These are phyloP conservation scores for Mucor mucedo DNA, from an alignment of 371 early-diverging fungal species.

Conservation along the genomic window DNA sequence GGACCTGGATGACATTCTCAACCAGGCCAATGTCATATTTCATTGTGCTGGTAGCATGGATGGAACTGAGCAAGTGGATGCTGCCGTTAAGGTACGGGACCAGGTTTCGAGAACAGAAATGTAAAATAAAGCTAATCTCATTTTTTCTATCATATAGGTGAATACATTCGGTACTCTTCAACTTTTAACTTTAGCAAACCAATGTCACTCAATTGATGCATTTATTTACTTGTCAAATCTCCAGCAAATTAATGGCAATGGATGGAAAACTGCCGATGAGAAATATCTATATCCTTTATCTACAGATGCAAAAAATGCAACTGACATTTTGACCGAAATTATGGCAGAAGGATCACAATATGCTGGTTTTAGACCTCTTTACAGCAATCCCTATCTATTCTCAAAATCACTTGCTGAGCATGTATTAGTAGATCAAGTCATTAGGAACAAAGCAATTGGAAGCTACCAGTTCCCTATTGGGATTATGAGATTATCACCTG, in stretches of 20 bases:
- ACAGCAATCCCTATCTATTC: constrained; percentile 60
- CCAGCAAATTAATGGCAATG: constrained; percentile 31
- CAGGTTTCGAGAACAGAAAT: not conserved
- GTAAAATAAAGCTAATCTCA: not conserved
- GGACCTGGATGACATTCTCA: constrained; percentile 47
- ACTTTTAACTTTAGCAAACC: constrained; percentile 56
- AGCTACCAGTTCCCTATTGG: constrained; percentile 47
- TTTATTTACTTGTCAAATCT: constrained; percentile 61
- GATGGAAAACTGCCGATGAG: constrained; percentile 32
- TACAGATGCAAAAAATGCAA: constrained; percentile 23
- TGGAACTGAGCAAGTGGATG: constrained; percentile 57
- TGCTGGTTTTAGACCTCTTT: constrained; percentile 24
- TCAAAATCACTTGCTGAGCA: constrained; percentile 66
- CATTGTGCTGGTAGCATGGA: constrained; percentile 66
- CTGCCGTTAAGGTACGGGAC: constrained; percentile 52
- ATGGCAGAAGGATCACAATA: constrained; percentile 12
- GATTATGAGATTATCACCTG: constrained; percentile 59
- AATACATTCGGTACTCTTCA: constrained; percentile 62
- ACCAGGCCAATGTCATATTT: constrained; percentile 52
- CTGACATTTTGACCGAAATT: constrained; percentile 12
- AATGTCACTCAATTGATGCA: constrained; percentile 49
- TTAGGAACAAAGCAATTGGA: constrained; percentile 33
- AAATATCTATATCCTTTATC: constrained; percentile 55
- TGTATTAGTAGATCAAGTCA: constrained; percentile 50
- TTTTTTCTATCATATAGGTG: constrained; percentile 25